A percentile compares a stretch with the other conserved stretches of the same genome.
These are phyloP conservation scores for Apiospora arundinis DNA, from an alignment of 2,329 filamentous ascomycete species.

Conservation along the genomic window DNA sequence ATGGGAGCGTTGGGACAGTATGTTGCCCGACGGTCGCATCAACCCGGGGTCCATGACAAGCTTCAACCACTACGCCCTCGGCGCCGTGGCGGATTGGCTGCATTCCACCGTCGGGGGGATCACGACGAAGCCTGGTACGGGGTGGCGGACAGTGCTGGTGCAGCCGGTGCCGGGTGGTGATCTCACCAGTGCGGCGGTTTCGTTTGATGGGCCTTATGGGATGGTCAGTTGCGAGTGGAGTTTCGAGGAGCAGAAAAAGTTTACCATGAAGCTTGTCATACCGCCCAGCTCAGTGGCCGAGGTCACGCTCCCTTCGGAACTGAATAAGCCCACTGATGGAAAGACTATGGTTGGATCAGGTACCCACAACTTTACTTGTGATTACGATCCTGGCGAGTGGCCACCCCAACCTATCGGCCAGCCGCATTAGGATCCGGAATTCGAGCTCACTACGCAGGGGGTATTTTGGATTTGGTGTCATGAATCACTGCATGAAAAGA, in stretches of 20 bases:
- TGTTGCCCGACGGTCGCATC: constrained; percentile 41
- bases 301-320: background rate
- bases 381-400: background rate
- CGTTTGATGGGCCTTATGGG: constrained; percentile 21
- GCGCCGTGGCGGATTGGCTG: constrained; percentile 45
- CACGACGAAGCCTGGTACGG: constrained; percentile 29
- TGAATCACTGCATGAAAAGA: too few species aligned
- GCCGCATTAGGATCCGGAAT: background rate
- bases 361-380: background rate
- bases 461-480: background rate
- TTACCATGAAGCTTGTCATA: background rate
- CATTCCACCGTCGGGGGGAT: constrained; percentile 41
- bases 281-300: background rate
- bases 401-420: background rate
- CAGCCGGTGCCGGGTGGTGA: constrained; percentile 20
- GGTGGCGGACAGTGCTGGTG: constrained; percentile 29
- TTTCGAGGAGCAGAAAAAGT: background rate
- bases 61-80: constrained; percentile 47
- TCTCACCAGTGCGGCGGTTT: constrained; percentile 13
- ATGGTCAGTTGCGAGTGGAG: background rate
- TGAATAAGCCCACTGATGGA: background rate
- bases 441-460: background rate
- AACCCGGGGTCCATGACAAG: constrained; percentile 46
- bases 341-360: background rate
- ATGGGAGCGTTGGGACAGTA: constrained; percentile 47